Percentiles rank a stretch among this genome's conserved stretches.
phyloP scores from a whole-genome alignment of 2,329 filamentous ascomycete genomes.

The Fonsecaea pugnacius region DNA sequence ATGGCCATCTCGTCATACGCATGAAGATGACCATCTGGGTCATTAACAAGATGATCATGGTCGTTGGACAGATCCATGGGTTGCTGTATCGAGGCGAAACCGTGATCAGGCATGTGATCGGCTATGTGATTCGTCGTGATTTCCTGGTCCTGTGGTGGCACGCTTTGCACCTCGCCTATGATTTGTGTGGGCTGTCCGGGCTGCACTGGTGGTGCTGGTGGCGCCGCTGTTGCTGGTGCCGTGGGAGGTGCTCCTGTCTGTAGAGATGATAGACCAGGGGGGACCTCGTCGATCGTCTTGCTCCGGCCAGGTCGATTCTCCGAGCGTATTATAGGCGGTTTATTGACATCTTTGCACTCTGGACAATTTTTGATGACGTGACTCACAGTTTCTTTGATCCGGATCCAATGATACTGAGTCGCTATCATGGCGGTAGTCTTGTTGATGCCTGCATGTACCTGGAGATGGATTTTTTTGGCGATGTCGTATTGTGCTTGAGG shows the following conservation, averaged over 20 bases:
- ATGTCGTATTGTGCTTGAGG: constrained; percentile 89
- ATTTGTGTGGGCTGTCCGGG: background rate
- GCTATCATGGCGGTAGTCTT: constrained; percentile 95
- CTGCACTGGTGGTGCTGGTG: constrained; percentile 1
- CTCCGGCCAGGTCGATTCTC: constrained; percentile 37
- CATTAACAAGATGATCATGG: constrained; percentile 41
- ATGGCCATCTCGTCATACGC: constrained; percentile 59
- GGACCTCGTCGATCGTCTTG: constrained; percentile 36
- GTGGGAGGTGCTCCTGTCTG: constrained; percentile 16
- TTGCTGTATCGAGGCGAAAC: constrained; percentile 33
- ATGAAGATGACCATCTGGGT: constrained; percentile 45
- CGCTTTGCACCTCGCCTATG: constrained; percentile 18
- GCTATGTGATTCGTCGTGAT: constrained; percentile 28
- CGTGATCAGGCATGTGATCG: constrained; percentile 28
- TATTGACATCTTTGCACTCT: constrained; percentile 81
- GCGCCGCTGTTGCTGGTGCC: background rate
- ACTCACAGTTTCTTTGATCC: constrained; percentile 96
- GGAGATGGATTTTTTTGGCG: constrained; percentile 73
- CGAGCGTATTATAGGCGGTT: constrained; percentile 52
- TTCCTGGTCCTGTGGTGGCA: constrained; percentile 22
- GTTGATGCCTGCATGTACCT: constrained; percentile 90
- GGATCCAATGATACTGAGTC: constrained; percentile 94
- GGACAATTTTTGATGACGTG: constrained; percentile 90
- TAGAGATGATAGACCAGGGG: constrained; percentile 13
- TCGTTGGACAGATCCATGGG: constrained; percentile 39